Evolutionary conservation across 2,329 filamentous ascomycete genomes (phyloP).

Genomic region (Clarireedia paspali): DNA sequence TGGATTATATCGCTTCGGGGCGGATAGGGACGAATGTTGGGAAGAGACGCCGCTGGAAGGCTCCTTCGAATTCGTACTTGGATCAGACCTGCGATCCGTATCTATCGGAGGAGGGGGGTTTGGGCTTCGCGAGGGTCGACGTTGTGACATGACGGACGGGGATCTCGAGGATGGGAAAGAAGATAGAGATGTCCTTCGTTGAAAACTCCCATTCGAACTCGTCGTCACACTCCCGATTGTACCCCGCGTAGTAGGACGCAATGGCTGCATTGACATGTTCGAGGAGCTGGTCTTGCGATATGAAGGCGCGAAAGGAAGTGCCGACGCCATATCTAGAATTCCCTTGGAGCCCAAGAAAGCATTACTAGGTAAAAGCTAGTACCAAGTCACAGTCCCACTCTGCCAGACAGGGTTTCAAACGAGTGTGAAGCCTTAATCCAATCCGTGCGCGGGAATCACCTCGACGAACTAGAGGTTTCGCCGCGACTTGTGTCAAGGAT

Average conservation of each 20-base stretch:
- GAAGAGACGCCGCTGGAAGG: slow-evolving; percentile 49
- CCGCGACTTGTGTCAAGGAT: not conserved
- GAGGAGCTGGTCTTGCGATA: slow-evolving; percentile 15
- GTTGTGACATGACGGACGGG: slow-evolving; percentile 48
- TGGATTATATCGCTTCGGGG: slow-evolving; percentile 42
- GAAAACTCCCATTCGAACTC: slow-evolving; percentile 26
- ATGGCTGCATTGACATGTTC: slow-evolving; percentile 17
- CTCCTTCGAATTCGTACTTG: slow-evolving; percentile 52
- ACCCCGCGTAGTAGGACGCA: slow-evolving; percentile 22
- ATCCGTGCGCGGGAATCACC: slow-evolving; percentile 5
- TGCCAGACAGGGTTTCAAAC: slow-evolving; percentile 3
- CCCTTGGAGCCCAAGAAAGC: slow-evolving; percentile 6
- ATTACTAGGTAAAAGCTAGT: slow-evolving; percentile 11
- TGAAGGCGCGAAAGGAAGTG: slow-evolving; percentile 12
- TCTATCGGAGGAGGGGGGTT: slow-evolving; percentile 39
- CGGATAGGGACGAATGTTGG: slow-evolving; percentile 53
- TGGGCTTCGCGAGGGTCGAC: slow-evolving; percentile 47
- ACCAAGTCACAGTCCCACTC: slow-evolving; percentile 5
- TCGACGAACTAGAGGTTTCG: not conserved
- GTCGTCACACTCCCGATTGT: slow-evolving; percentile 17
- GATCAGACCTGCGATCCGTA: slow-evolving; percentile 49
- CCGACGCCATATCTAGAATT: slow-evolving; percentile 13
- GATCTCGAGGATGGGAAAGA: slow-evolving; percentile 54
- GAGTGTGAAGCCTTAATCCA: slow-evolving; percentile 7
- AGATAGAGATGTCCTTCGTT: slow-evolving; percentile 50